Evolutionary conservation across 805 yeast genomes (phyloP), one percentile per base, ranked within the genome.

Genomic region (Pichia occidentalis): DNA sequence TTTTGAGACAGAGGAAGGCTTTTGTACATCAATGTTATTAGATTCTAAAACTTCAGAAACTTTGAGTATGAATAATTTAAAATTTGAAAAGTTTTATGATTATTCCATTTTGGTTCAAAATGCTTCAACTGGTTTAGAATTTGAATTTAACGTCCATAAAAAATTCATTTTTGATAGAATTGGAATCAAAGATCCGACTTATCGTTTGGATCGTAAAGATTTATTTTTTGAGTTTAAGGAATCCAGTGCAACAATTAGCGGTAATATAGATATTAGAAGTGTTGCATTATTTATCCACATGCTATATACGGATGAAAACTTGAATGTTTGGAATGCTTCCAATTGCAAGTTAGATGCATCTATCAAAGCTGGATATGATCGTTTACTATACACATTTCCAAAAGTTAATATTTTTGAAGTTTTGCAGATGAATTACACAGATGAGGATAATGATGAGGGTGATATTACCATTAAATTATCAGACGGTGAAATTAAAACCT

Each of bases 401-500:
- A 26, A 28, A 11, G 19, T 21, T 10, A 16, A 21, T 19, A 21
- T 30, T 2, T 11, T 36, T 7, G 31, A 32, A 12, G 16, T 32
- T 12, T 12, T 29, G 7, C 10, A 19, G 11, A 19, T 21, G 10
- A 13, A 27, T 8, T 27, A 17, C 17, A 4, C 25, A 10, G n/a
- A 13, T 32, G 26, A 23, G 3, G 12, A 17, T 13, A 31, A 21
- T 5, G 40, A 46, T 6, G 36, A 32, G 8, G 47, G 47, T 19
- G 83, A 79, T 50, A 67, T 74, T 3, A 48, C 49, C 0, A 56
- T 85, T 3, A 46, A 46, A 5, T 54, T 80, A n/a, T 44, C 57
- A 2, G 78, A 75, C 47, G 76, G 73, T 1, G 61, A 56, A n/a
- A 24, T 70, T 0, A 39, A 43, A 4, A 69, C 73, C 6, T 75